Evolutionary conservation across 352 stramenopile species (phyloP).

Genomic region (Phytophthora rubi): DNA sequence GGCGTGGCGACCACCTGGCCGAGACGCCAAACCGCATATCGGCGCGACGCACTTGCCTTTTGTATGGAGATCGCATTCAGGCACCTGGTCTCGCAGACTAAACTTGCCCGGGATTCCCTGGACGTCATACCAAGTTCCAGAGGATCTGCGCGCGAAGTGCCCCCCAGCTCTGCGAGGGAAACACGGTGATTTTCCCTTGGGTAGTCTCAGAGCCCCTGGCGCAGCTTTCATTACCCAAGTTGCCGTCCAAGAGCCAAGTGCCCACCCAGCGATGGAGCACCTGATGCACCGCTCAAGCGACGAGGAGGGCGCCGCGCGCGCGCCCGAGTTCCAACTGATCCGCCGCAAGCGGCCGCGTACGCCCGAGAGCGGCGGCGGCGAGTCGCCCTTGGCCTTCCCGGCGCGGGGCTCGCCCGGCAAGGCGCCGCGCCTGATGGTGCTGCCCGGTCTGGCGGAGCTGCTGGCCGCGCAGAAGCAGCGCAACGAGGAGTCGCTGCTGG

Average conservation of each 20-base stretch:
- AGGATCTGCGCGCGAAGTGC: constrained; percentile 21
- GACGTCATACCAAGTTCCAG: constrained; percentile 31
- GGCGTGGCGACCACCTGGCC: constrained; percentile 20
- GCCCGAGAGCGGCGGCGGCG: constrained; percentile 15
- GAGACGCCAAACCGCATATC: constrained; percentile 18
- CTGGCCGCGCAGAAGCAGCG: constrained; percentile 40
- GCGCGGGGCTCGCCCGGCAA: constrained; percentile 24
- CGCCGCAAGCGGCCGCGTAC: constrained; percentile 55
- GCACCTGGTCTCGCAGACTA: constrained; percentile 43
- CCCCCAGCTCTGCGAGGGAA: constrained; percentile 40
- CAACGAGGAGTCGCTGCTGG: constrained; percentile 20
- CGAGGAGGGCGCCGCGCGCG: constrained; percentile 14
- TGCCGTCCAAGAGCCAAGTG: constrained; percentile 19
- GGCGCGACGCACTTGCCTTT: constrained; percentile 4
- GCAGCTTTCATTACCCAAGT: constrained; percentile 43
- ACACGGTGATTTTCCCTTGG: constrained; percentile 36
- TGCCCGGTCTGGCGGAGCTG: constrained; percentile 45
- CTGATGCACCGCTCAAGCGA: constrained; percentile 19
- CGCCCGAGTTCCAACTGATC: constrained; percentile 42
- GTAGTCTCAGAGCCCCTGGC: constrained; percentile 4
- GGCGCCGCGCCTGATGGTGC: constrained; percentile 35
- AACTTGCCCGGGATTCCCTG: constrained; percentile 24
- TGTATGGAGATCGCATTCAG: constrained; percentile 17
- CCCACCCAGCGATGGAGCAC: constrained; percentile 20
- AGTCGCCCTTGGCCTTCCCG: constrained; percentile 6